Evolutionary conservation across 106 monocot genomes (phyloP).

Genomic region (Hemerocallis citrina): DNA sequence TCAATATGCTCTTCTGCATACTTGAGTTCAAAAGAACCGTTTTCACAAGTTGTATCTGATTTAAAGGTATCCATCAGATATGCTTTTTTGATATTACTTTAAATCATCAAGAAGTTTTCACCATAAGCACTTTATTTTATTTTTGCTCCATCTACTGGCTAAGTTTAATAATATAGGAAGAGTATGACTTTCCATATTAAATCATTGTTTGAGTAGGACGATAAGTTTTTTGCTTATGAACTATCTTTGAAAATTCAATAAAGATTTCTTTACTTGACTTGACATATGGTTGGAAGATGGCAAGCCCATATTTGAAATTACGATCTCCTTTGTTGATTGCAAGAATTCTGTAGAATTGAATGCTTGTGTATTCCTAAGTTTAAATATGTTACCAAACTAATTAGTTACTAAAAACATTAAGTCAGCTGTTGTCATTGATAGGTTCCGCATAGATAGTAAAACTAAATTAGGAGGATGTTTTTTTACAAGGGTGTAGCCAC

Average conservation of each 20-base stretch:
- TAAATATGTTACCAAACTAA: neutral
- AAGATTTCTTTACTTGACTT: neutral
- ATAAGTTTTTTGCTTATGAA: neutral
- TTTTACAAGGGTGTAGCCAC: too few species aligned
- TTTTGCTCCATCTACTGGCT: too few species aligned
- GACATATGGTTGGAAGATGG: neutral
- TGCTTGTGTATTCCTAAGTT: neutral
- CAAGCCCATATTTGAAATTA: neutral
- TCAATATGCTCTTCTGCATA: constrained; percentile 69
- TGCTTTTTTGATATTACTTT: neutral
- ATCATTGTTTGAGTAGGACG: too few species aligned
- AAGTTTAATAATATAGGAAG: too few species aligned
- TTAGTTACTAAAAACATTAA: neutral
- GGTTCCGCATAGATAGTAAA: too few species aligned
- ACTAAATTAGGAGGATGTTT: too few species aligned
- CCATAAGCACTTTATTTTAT: neutral
- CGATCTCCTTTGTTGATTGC: neutral
- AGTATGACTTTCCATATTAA: too few species aligned
- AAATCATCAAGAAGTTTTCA: too few species aligned
- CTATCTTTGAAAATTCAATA: neutral
- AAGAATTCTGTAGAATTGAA: neutral
- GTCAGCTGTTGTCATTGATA: too few species aligned
- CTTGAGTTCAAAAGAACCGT: constrained; percentile 53
- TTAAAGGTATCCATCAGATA: constrained; percentile 53
- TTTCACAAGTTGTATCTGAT: constrained; percentile 73